Evolutionary conservation across 805 yeast species (phyloP), one percentile per base, ranked within the genome.

Genomic region (Hanseniaspora nectarophila): DNA sequence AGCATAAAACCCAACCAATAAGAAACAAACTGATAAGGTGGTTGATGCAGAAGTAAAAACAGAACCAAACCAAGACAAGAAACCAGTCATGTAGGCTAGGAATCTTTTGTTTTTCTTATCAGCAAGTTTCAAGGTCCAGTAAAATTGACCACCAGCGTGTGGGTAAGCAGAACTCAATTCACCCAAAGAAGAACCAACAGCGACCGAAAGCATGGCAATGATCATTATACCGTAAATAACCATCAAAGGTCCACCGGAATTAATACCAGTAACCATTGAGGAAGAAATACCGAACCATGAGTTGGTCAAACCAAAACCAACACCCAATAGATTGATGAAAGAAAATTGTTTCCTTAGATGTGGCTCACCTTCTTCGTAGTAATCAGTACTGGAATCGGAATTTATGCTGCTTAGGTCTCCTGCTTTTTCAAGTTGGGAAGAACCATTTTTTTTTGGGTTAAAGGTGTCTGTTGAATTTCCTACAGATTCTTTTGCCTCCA

Each of bases 211-310:
- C 24, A 63, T 55, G 1, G 81, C 77, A 44, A 78, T 68, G 49
- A 78, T 74, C 4, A 78, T 61, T 45, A 78, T 75, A 58, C 83
- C 82, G 56, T 77, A 78, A 4, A 77, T 72, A 48, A 78, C 71
- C 69, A 75, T 66, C 72, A 77, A 67, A 18, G 82, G 81, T 9
- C 83, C 83, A 59, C 83, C 82, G 26, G 78, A 70, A 10, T 70
- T 61, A 28, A 78, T 75, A 61, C 81, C 80, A 1, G 81, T 72
- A 33, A 74, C 68, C 67, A 78, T 68, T 1, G 80, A 73, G 1
- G 80, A 76, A n/a, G 80, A 74, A 20, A 78, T 75, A 55, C 82
- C 82, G 58, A 74, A 76, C 82, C 82, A 78, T 3, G 81, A 75
- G 61, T 78, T 78, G 15, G 82, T 78, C 53, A 78, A 61, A 18